Conservation (phyloP, 2,329 filamentous ascomycete species). For the Sclerotinia subarctica region DNA sequence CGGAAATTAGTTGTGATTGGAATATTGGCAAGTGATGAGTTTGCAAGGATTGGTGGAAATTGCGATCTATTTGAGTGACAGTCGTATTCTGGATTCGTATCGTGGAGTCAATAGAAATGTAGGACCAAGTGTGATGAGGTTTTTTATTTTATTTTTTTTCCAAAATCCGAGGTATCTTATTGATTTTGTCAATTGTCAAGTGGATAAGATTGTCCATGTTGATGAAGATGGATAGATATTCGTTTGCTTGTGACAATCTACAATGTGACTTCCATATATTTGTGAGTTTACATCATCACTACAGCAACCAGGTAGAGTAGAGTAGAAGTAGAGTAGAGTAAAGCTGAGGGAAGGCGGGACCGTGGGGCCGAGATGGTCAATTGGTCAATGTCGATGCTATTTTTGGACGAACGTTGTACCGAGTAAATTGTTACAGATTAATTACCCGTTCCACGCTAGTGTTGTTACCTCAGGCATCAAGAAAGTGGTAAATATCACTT, state of each 20-base stretch:
- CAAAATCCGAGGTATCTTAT: constrained; percentile 11
- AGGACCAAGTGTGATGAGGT: constrained; percentile 17
- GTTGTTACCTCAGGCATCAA: too few species aligned
- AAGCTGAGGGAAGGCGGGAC: constrained; percentile 6
- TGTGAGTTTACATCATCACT: constrained; percentile 10
- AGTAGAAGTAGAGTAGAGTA: too few species aligned
- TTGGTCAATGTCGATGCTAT: not conserved
- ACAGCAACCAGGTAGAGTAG: constrained; percentile 10
- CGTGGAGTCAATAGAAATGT: constrained; percentile 20
- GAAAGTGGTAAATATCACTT: too few species aligned
- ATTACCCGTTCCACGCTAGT: too few species aligned
- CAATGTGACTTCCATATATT: constrained; percentile 14
- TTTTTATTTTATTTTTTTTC: not conserved
- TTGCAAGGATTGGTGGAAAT: constrained; percentile 19
- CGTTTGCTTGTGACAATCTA: not conserved
- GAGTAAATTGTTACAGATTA: not conserved
- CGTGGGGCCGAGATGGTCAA: not conserved
- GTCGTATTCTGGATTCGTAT: constrained; percentile 9
- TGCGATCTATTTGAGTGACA: constrained; percentile 16
- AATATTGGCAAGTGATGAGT: not conserved
- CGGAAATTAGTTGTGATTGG: constrained; percentile 22
- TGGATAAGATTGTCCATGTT: not conserved
- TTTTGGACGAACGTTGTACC: not conserved
- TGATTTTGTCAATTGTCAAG: constrained; percentile 2
- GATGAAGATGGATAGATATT: constrained; percentile 8